phyloP scores from a whole-genome alignment of 129 eudicot genomes.

The Flaveria sonorensis region DNA sequence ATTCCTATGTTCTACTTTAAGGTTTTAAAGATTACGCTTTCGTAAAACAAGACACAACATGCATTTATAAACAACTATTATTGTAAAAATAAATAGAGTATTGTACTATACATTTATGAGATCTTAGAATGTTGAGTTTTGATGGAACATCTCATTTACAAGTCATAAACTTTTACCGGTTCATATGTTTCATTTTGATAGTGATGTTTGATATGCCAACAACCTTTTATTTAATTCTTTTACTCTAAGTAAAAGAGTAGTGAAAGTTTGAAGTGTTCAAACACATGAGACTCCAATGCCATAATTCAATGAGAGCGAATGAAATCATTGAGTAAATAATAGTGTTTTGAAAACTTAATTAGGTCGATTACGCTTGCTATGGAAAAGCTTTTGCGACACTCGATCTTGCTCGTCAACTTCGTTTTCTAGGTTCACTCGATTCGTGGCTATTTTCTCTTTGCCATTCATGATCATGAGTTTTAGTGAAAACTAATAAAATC shows the following conservation, averaged over 20 bases:
- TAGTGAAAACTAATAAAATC: no score
- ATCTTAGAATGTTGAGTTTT: neutral
- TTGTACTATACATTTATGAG: neutral
- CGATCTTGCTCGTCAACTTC: no score
- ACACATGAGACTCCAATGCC: no score
- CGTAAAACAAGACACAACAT: neutral
- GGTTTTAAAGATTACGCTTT: neutral
- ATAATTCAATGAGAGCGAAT: no score
- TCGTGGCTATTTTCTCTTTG: no score
- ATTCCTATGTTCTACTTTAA: neutral
- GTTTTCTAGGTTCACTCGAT: no score
- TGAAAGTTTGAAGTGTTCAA: neutral
- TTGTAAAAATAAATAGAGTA: neutral
- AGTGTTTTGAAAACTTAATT: no score
- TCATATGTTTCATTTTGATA: neutral
- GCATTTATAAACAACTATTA: neutral
- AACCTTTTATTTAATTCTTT: neutral
- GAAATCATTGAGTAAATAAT: no score
- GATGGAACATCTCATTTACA: conserved; percentile 9
- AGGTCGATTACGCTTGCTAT: no score
- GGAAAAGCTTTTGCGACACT: no score
- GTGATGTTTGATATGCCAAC: conserved; percentile 7
- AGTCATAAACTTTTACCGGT: neutral
- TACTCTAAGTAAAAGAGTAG: neutral
- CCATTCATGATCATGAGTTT: no score